Percentiles rank a stretch among this genome's conserved stretches.
These are phyloP conservation scores for Raffaelea arxii DNA, from an alignment of 2,329 filamentous ascomycete species.

Conservation along the genomic window DNA sequence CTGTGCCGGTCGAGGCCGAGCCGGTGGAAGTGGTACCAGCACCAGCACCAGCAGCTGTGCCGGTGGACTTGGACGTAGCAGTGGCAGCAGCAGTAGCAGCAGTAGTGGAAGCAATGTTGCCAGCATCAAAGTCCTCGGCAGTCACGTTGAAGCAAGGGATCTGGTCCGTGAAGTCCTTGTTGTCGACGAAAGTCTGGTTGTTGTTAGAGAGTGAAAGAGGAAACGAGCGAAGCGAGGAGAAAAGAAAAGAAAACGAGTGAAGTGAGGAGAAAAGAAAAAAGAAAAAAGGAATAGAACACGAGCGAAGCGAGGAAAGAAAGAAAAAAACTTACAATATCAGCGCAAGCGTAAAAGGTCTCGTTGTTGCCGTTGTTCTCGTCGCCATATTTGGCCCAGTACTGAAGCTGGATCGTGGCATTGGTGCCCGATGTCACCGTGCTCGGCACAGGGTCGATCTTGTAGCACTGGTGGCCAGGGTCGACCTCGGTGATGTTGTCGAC, in stretches of 20 bases:
- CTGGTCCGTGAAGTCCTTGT: constrained; percentile 16
- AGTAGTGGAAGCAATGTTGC: not conserved
- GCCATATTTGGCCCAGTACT: constrained; percentile 23
- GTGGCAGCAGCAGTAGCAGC: not conserved
- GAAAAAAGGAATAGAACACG: not conserved
- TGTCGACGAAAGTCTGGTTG: constrained; percentile 7
- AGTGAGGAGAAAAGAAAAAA: not conserved
- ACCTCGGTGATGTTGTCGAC: constrained; percentile 20
- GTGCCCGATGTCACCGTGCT: constrained; percentile 17
- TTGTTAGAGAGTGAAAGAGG: not conserved
- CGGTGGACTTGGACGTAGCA: not conserved
- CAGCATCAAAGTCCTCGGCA: constrained; percentile 9
- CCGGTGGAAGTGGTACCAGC: too few relatives aligned
- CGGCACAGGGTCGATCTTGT: constrained; percentile 20
- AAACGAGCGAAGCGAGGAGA: not conserved
- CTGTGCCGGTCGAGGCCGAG: not conserved
- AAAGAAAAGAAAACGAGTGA: not conserved
- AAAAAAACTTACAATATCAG: constrained; percentile 21
- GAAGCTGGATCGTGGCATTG: constrained; percentile 26
- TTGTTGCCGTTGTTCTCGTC: constrained; percentile 16
- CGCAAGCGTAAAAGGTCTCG: constrained; percentile 27
- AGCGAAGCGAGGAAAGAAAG: not conserved
- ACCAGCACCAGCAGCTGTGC: not conserved
- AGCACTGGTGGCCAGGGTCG: constrained; percentile 27
- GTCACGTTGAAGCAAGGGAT: constrained; percentile 30